Percentiles rank a stretch among this genome's conserved stretches.
Conservation (phyloP, 352 stramenopile species). For the Globisporangium uncinulatum region DNA sequence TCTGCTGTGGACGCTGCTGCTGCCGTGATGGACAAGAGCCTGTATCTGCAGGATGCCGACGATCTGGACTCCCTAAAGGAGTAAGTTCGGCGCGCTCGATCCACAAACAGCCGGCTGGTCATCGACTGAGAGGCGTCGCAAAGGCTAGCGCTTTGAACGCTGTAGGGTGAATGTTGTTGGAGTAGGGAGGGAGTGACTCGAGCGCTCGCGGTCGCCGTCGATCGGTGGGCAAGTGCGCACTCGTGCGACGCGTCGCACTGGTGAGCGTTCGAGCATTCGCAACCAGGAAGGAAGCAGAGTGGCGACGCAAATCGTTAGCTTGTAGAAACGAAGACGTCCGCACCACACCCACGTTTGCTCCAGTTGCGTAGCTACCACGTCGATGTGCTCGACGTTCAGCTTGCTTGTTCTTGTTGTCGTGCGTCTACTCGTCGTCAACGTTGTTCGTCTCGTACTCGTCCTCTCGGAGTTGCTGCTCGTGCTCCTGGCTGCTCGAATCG, state of each 20-base stretch:
- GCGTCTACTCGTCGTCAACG: background rate
- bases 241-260: background rate
- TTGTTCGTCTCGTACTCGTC: background rate
- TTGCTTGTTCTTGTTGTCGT: too few species aligned
- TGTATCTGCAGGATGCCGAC: constrained; percentile 77
- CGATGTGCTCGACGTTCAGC: too few species aligned
- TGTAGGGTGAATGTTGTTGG: constrained; percentile 20
- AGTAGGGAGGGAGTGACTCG: constrained; percentile 4
- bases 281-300: constrained; percentile 6
- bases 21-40: constrained; percentile 77
- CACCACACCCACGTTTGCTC: background rate
- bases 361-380: background rate
- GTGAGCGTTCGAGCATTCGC: background rate
- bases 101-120: background rate
- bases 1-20: constrained; percentile 40
- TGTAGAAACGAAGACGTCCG: constrained; percentile 12
- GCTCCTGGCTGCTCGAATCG: constrained; percentile 13
- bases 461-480: constrained; percentile 3
- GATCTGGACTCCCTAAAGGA: constrained; percentile 77
- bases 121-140: constrained; percentile 11
- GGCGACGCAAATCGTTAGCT: constrained; percentile 11
- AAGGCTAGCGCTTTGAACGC: constrained; percentile 14
- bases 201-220: background rate
- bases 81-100: constrained; percentile 21
- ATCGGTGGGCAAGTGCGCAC: too few species aligned